Evolutionary conservation across 768 basidiomycete species (phyloP), one percentile per base, ranked within the genome.

Genomic region (Suillus alpinus): DNA sequence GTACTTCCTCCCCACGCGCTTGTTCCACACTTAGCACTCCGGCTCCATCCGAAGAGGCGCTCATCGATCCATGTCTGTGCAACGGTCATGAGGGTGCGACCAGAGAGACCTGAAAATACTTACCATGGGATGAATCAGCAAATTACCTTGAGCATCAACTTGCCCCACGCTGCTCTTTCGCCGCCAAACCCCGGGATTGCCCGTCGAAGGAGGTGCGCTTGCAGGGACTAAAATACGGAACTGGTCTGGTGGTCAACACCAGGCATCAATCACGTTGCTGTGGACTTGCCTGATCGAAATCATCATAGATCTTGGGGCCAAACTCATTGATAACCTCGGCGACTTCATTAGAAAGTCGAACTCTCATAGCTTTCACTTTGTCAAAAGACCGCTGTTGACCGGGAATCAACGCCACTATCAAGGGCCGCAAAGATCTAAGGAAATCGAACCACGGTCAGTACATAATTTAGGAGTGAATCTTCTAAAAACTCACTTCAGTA

Each of bases 1-100:
- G 78, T 77, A 43, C 73, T 71, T 18, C 85, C 90, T 36, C 85
- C 85, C 94, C 93, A 95, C n/a, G 86, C 92, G 67, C 88, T 92
- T 3, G 92, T 92, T n/a, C 93, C 91, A 52, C 84, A 85, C 53
- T 76, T 78, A 1, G 91, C 83, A 65, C 88, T 92, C 57, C 85
- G 81, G 72, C 86, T 87, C 94, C 92, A 96, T 47, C 94, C 95
- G 70, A 96, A 97, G 29, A 97, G 81, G 8, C 92, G 87, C 74
- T 96, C 95, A 72, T 97, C 94, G 16, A 96, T 82, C 94, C 94
- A 96, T 14, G 89, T 87, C 79, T 85, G 69, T 31, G 52, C 44
- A 32, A 20, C 50, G 43, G 36, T 26, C 34, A 60, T 59, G 39
- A 65, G 39, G 36, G 36, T 47, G 44, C 34, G 39, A 39, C 32